These are phyloP conservation scores for Clitocybe nebularis DNA, from an alignment of 1,284 basidiomycete species.

Conservation along the genomic window DNA sequence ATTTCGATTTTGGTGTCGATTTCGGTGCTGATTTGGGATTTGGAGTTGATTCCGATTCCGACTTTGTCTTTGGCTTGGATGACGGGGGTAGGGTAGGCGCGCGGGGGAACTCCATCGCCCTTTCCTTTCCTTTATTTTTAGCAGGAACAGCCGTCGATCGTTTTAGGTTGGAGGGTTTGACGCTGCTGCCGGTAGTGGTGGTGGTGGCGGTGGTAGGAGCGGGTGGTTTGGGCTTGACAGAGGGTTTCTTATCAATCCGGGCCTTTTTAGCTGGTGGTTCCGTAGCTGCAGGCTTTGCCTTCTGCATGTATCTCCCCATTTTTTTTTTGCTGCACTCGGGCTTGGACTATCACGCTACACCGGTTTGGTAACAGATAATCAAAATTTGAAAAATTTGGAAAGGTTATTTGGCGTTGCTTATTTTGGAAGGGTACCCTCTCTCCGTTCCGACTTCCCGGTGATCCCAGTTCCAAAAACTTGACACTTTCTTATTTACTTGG, in stretches of 20 bases:
- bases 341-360: neutral
- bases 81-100: constrained; percentile 1
- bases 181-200: too few relatives aligned
- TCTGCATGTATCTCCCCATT: too few relatives aligned
- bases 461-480: too few relatives aligned
- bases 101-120: constrained; percentile 9
- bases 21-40: constrained; percentile 14
- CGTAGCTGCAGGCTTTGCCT: too few relatives aligned
- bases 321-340: constrained; percentile 3
- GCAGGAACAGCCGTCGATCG: constrained; percentile 3
- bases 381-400: neutral
- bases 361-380: too few relatives aligned
- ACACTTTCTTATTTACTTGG: too few relatives aligned
- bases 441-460: too few relatives aligned
- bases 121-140: constrained; percentile 30
- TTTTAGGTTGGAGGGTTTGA: too few relatives aligned
- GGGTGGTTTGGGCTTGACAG: neutral
- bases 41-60: neutral
- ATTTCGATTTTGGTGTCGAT: constrained; percentile 1
- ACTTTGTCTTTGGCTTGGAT: neutral
- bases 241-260: constrained; percentile 4
- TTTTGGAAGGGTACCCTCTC: too few relatives aligned
- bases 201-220: too few relatives aligned
- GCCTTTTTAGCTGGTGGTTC: constrained; percentile 10
- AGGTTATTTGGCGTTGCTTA: neutral